Evolutionary conservation across 257 asterid species (phyloP).

Genomic region (Salvia miltiorrhiza): DNA sequence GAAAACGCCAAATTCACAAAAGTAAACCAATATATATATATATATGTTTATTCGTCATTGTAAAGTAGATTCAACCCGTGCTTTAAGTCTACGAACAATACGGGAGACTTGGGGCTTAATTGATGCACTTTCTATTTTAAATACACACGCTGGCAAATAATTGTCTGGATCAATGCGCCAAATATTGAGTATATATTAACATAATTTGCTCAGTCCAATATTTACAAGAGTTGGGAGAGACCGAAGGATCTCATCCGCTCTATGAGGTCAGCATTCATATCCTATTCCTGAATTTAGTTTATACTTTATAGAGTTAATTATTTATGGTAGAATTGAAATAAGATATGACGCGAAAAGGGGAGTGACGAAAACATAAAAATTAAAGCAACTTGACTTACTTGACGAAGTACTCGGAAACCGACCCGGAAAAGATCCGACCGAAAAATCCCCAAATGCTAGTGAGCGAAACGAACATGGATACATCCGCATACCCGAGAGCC

Average conservation of each 20-base stretch:
- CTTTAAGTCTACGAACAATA: neutral
- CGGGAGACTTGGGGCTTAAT: neutral
- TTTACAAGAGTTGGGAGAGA: no score
- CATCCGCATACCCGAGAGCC: conserved; percentile 84
- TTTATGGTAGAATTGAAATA: no score
- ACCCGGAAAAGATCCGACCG: conserved; percentile 88
- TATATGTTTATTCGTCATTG: neutral
- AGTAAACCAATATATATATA: neutral
- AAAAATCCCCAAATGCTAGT: conserved; percentile 97
- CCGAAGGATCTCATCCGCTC: no score
- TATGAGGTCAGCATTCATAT: neutral
- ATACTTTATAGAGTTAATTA: neutral
- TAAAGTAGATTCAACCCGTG: conserved; percentile 8
- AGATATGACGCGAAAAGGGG: neutral
- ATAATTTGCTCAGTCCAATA: neutral
- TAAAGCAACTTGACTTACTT: conserved; percentile 45
- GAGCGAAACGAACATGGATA: conserved; percentile 87
- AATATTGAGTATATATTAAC: neutral
- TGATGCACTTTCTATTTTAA: neutral
- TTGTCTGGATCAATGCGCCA: neutral
- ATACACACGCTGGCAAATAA: neutral
- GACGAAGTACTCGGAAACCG: conserved; percentile 79
- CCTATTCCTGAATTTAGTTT: neutral
- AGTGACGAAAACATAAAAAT: no score
- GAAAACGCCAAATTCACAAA: neutral